These are phyloP conservation scores for Tylopilus plumbeoviolaceoides DNA, from an alignment of 768 basidiomycete genomes.

Conservation along the genomic window DNA sequence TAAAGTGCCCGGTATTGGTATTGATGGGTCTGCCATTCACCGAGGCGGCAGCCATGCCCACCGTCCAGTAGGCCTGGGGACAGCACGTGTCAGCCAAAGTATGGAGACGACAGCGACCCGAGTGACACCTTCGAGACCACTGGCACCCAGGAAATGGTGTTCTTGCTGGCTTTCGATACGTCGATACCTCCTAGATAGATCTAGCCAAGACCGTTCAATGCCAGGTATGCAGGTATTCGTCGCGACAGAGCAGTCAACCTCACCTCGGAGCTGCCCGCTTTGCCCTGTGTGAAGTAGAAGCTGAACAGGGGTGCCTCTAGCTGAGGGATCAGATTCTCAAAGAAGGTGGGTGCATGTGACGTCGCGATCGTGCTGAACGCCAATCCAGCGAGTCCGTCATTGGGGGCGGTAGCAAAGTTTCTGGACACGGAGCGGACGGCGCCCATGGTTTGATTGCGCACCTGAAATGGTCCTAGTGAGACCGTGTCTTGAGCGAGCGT, in stretches of 20 bases:
- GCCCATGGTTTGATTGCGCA: constrained; percentile 53
- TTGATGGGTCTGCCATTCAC: constrained; percentile 27
- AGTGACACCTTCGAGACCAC: constrained; percentile 36
- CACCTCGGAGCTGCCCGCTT: constrained; percentile 47
- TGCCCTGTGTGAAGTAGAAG: constrained; percentile 46
- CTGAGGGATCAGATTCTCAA: constrained; percentile 54
- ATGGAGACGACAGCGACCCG: constrained; percentile 14
- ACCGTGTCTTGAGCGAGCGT: too few species aligned
- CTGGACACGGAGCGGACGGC: constrained; percentile 43
- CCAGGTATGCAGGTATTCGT: neutral
- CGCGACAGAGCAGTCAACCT: constrained; percentile 3
- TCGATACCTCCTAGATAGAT: constrained; percentile 38
- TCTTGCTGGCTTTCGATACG: constrained; percentile 24
- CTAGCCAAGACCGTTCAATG: too few species aligned
- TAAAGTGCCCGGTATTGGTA: too few species aligned
- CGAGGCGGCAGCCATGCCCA: constrained; percentile 43
- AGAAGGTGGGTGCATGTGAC: constrained; percentile 48
- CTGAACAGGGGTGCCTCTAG: constrained; percentile 50
- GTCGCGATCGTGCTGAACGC: constrained; percentile 56
- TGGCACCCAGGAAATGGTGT: constrained; percentile 33
- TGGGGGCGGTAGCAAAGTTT: constrained; percentile 50
- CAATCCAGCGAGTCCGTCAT: constrained; percentile 56
- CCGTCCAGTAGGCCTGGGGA: constrained; percentile 57
- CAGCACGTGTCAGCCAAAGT: neutral
- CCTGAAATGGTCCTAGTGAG: constrained; percentile 40